These are phyloP conservation scores for Fusarium decemcellulare DNA, from an alignment of 2,329 filamentous ascomycete genomes.

Conservation along the genomic window DNA sequence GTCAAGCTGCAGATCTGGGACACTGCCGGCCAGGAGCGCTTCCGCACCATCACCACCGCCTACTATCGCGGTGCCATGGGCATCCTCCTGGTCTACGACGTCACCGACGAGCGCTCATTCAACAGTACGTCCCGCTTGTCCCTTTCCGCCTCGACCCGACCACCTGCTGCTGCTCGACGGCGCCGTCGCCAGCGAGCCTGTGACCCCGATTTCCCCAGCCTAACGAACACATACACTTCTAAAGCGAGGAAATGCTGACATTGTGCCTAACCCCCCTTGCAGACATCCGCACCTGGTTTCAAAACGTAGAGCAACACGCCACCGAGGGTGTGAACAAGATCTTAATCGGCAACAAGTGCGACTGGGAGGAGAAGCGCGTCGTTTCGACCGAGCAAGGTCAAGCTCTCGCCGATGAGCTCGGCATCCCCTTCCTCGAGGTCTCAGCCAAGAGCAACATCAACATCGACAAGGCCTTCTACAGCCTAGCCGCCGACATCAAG, in stretches of 20 bases:
- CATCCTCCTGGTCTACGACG: constrained; percentile 97
- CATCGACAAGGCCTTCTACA: constrained; percentile 99
- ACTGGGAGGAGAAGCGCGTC: constrained; percentile 99
- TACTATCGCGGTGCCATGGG: constrained; percentile 99
- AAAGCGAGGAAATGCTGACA: constrained; percentile 27
- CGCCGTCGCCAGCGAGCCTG: background rate
- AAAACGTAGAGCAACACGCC: constrained; percentile 98
- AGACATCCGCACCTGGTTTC: constrained; percentile 99
- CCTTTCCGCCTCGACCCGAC: background rate
- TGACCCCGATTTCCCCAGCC: constrained; percentile 4
- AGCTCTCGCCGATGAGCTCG: constrained; percentile 92
- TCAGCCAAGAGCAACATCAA: constrained; percentile 99
- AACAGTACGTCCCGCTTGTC: constrained; percentile 76
- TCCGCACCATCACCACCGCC: constrained; percentile 98
- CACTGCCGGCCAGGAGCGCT: constrained; percentile 97
- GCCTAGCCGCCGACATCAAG: constrained; percentile 96
- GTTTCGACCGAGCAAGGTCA: constrained; percentile 95
- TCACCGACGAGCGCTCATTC: constrained; percentile 96
- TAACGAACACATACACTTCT: constrained; percentile 8
- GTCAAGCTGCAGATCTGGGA: constrained; percentile 99
- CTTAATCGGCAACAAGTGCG: constrained; percentile 99
- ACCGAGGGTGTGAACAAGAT: constrained; percentile 99
- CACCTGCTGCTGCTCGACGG: background rate
- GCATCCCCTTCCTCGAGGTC: constrained; percentile 98
- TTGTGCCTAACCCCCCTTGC: constrained; percentile 34